Conservation (phyloP, 2,329 filamentous ascomycete genomes). For the Cladobotryum protrusum region DNA sequence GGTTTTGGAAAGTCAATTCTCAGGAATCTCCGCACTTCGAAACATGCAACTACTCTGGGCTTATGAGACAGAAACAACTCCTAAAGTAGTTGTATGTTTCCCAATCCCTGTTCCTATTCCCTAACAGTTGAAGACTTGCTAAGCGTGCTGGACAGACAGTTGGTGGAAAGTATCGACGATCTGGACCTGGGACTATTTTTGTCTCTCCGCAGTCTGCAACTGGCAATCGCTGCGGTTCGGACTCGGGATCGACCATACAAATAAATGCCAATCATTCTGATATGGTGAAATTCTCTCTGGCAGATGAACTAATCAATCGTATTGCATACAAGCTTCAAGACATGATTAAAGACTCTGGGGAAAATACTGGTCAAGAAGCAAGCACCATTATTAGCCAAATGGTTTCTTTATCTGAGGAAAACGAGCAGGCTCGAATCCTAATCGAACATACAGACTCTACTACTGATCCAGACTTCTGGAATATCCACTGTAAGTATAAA, state of each 20-base stretch:
- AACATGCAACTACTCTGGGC: background rate
- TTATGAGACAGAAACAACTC: background rate
- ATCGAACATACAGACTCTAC: background rate
- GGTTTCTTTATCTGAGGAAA: too few species aligned
- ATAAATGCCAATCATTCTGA: constrained; percentile 2
- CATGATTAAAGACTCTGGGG: background rate
- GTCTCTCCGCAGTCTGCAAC: constrained; percentile 1
- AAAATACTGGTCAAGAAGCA: too few species aligned
- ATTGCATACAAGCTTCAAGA: background rate
- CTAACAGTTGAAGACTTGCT: background rate
- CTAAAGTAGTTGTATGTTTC: background rate
- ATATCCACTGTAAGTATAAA: background rate
- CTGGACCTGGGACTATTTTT: background rate
- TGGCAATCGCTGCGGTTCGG: background rate
- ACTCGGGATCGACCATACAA: background rate
- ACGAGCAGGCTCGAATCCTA: too few species aligned
- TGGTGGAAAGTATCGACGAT: background rate
- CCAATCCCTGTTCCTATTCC: background rate
- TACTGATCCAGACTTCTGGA: background rate
- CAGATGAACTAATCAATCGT: background rate
- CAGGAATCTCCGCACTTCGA: background rate
- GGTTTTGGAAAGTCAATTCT: background rate
- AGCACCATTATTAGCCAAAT: too few species aligned
- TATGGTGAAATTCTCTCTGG: constrained; percentile 4
- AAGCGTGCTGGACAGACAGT: background rate